Base-by-base conservation (phyloP, 1,284 basidiomycete species). In the Heterobasidion parviporum region DNA sequence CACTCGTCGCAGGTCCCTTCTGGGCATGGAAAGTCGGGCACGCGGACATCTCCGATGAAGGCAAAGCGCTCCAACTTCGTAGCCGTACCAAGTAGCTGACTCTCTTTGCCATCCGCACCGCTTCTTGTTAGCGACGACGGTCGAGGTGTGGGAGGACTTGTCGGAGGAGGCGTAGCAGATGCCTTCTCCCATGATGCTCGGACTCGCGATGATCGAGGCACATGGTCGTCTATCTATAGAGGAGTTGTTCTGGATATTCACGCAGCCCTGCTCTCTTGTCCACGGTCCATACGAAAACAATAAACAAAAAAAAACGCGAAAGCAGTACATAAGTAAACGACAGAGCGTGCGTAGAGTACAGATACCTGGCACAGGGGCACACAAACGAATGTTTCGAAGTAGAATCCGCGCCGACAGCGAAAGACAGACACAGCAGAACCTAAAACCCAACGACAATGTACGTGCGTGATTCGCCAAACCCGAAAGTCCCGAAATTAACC, bases 21-120 rank as follows among this genome's bases (percentile, higher is more conserved):
- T 82, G 80, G 80, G 70, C 74, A n/a, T 81, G 80, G 80, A 81
- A 78, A 63, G 72, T 81, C 9, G 62, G 60, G 26, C 54, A 57
- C 16, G 38, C 48, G 41, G 45, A 50, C 47, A 46, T n/a, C 34
- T 36, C 49, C 16, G 54, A 48, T 15, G 33, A 57, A 57, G 56
- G 56, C 56, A 57, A 57, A 56, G 46, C 43, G 53, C 52, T 55
- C 35, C 54, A 50, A 35, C 54, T 55, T 38, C 53, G 53, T 54
- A n/a, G 38, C 38, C 10, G 38, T 41, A 6, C 38, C n/a, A 41
- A 41, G 38, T 41, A 41, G 38, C 38, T 41, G 38, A 41, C 38
- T 41, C 38, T n/a, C n/a, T 41, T 41, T 41, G 12, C n/a, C n/a
- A 41, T 6, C 38, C n/a, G 12, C 38, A 41, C n/a, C 38, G 38